These are phyloP conservation scores for Debaryomycetaceae sp. DNA, from an alignment of 1,139 yeast genomes.

Conservation along the genomic window DNA sequence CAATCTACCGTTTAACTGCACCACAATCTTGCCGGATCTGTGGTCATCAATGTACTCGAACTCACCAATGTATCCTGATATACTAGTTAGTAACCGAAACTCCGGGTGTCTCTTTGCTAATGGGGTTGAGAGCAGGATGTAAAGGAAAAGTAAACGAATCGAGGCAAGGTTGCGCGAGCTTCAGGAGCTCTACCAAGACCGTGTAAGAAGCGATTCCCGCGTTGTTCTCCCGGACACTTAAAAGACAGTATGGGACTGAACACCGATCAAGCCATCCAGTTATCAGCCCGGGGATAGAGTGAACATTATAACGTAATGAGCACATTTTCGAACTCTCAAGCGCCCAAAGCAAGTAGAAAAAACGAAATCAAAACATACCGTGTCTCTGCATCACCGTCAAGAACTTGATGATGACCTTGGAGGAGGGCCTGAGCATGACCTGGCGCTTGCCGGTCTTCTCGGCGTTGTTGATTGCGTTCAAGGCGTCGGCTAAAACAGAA, in stretches of 20 bases:
- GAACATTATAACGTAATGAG: no score
- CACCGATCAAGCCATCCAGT: conserved; percentile 93
- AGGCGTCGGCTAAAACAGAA: conserved; percentile 98
- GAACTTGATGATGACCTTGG: conserved; percentile 96
- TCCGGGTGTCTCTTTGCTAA: conserved; percentile 2
- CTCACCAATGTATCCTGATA: conserved; percentile 84
- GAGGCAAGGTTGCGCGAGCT: conserved; percentile 14
- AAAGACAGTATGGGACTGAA: conserved; percentile 92
- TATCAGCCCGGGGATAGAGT: conserved; percentile 67
- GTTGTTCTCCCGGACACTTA: conserved; percentile 86
- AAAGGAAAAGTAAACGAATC: conserved; percentile 67
- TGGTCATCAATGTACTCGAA: conserved; percentile 98
- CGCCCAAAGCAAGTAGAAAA: background rate
- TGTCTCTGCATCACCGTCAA: conserved; percentile 97
- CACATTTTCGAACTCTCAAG: background rate
- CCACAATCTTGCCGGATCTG: conserved; percentile 97
- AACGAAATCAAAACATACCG: conserved; percentile 21
- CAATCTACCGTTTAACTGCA: conserved; percentile 94
- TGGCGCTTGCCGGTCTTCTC: conserved; percentile 99
- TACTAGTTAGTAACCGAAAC: conserved; percentile 1
- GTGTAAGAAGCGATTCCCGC: conserved; percentile 73
- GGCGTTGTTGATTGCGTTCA: conserved; percentile 97
- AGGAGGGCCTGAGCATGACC: conserved; percentile 96
- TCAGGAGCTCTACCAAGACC: conserved; percentile 25
- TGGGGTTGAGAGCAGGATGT: conserved; percentile 25